Evolutionary conservation across 1,284 basidiomycete species (phyloP).

Genomic region (Trametes versicolor): DNA sequence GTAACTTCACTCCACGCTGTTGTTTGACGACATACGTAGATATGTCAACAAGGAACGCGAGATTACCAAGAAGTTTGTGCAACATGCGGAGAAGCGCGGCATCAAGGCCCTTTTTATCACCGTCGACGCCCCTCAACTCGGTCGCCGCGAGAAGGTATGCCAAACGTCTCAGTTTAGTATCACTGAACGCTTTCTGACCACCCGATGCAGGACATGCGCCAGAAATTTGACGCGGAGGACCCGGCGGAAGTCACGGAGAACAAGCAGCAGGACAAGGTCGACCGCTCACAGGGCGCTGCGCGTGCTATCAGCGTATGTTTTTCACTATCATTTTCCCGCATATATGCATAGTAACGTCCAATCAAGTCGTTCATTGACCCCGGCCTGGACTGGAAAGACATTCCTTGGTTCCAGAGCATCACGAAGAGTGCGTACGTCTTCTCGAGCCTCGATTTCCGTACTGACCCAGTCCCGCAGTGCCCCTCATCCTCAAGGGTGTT

Average conservation of each 20-base stretch:
- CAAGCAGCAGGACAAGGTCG: conserved; percentile 65
- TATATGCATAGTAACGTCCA: conserved; percentile 10
- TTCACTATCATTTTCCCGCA: conserved; percentile 1
- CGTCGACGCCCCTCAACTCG: conserved; percentile 93
- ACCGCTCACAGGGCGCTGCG: conserved; percentile 91
- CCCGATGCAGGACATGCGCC: conserved; percentile 87
- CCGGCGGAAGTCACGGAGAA: conserved; percentile 69
- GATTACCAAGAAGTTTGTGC: conserved; percentile 85
- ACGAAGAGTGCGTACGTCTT: conserved; percentile 73
- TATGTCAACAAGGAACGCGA: conserved; percentile 89
- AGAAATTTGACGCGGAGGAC: conserved; percentile 92
- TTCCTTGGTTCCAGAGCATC: conserved; percentile 89
- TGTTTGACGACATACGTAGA: conserved; percentile 44
- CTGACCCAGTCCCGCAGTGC: conserved; percentile 64
- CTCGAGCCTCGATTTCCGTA: too few species aligned
- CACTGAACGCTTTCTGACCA: not conserved
- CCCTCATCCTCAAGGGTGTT: conserved; percentile 92
- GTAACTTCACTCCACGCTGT: not conserved
- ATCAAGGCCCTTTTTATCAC: conserved; percentile 92
- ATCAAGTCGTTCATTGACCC: conserved; percentile 93
- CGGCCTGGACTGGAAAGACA: conserved; percentile 86
- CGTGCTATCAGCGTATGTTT: conserved; percentile 87
- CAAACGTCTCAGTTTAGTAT: too few species aligned
- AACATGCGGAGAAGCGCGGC: conserved; percentile 85
- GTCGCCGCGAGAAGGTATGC: conserved; percentile 82